These are phyloP conservation scores for Collybia nuda DNA, from an alignment of 768 basidiomycete genomes.

Conservation along the genomic window DNA sequence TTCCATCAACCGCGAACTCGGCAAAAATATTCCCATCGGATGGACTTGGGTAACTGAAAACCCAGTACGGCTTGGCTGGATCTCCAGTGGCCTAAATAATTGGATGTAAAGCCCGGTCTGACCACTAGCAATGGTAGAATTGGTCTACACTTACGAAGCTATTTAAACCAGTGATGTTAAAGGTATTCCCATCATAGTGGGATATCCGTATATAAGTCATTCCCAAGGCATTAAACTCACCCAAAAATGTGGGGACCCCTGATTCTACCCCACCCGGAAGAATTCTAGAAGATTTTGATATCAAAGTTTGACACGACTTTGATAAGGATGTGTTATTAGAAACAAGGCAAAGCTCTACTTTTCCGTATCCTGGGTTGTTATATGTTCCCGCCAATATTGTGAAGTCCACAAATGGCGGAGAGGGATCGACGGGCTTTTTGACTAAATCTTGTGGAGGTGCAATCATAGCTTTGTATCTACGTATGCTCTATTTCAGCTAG, in stretches of 20 bases:
- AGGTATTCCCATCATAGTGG: constrained; percentile 23
- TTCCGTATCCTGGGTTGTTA: constrained; percentile 20
- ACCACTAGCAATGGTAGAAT: too few relatives aligned
- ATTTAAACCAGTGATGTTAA: constrained; percentile 14
- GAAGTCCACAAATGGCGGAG: too few relatives aligned
- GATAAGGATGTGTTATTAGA: constrained; percentile 9
- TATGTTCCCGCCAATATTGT: constrained; percentile 18
- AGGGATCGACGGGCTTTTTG: too few relatives aligned
- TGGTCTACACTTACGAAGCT: constrained; percentile 15
- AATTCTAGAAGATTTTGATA: constrained; percentile 13
- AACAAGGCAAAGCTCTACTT: constrained; percentile 19
- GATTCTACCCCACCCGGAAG: constrained; percentile 20
- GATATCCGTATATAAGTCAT: constrained; percentile 16
- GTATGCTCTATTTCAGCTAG: too few relatives aligned
- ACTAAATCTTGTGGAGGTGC: constrained; percentile 6
- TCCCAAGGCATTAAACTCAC: constrained; percentile 13
- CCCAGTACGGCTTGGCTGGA: constrained; percentile 18
- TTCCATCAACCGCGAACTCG: constrained; percentile 13
- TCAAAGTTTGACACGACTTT: constrained; percentile 11
- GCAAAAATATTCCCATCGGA: constrained; percentile 6
- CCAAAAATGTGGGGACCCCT: constrained; percentile 21
- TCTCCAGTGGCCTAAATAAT: constrained; percentile 15
- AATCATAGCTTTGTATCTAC: too few relatives aligned
- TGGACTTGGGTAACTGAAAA: background rate
- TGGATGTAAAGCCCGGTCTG: too few relatives aligned